Conservation (phyloP, 352 stramenopile genomes). For the Pythium dissimile region DNA sequence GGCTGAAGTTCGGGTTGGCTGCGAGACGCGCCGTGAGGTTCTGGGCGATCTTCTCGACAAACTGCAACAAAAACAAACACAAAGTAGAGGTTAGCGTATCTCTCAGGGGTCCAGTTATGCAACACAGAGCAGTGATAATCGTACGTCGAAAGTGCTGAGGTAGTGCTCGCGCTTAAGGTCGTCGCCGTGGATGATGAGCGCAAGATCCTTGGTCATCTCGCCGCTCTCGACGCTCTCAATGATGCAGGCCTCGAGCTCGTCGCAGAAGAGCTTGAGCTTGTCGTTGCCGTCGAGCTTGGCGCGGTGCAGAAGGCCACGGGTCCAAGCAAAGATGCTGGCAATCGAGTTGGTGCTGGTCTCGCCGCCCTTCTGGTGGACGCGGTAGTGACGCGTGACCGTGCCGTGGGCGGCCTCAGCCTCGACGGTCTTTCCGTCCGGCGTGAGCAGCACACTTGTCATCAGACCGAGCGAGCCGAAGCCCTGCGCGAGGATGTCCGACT, state of each 20-base stretch:
- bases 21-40: conserved; percentile 42
- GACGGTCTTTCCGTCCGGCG: conserved; percentile 81
- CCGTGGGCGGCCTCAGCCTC: conserved; percentile 88
- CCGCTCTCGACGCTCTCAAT: conserved; percentile 82
- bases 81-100: not conserved
- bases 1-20: conserved; percentile 34
- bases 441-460: conserved; percentile 86
- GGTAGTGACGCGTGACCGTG: conserved; percentile 88
- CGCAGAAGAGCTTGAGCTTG: conserved; percentile 63
- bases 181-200: conserved; percentile 74
- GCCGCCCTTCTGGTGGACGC: conserved; percentile 85
- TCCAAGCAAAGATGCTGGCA: conserved; percentile 89
- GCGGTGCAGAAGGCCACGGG: conserved; percentile 74
- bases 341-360: conserved; percentile 89
- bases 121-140: not conserved
- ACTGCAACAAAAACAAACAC: conserved; percentile 21
- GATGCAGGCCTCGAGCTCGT: conserved; percentile 71
- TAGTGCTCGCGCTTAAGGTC: conserved; percentile 78
- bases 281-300: conserved; percentile 84
- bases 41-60: conserved; percentile 49
- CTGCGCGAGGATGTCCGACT: conserved; percentile 88
- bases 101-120: too few species aligned
- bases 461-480: conserved; percentile 86
- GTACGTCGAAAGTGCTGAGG: conserved; percentile 27
- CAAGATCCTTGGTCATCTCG: conserved; percentile 88